Evolutionary conservation across 2,329 filamentous ascomycete species (phyloP).

Genomic region (Alternaria triticina): DNA sequence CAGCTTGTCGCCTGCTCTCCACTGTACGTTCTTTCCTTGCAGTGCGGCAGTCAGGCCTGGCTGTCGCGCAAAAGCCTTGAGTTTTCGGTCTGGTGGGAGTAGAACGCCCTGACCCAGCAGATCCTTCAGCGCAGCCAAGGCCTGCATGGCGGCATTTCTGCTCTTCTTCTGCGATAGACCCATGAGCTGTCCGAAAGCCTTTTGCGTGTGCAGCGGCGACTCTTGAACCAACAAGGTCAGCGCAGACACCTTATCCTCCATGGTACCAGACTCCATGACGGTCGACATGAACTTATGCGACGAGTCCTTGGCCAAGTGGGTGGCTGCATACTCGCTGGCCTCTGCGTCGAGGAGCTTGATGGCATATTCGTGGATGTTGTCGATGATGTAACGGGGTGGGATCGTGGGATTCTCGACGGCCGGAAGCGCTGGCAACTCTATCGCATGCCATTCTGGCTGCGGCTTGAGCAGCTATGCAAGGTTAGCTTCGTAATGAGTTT

Average conservation of each 20-base stretch:
- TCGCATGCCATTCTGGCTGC: slow-evolving; percentile 71
- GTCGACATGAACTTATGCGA: slow-evolving; percentile 96
- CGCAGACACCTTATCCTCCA: slow-evolving; percentile 96
- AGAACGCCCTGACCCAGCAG: slow-evolving; percentile 87
- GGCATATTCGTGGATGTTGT: slow-evolving; percentile 72
- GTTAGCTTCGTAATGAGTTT: slow-evolving; percentile 24
- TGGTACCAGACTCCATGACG: slow-evolving; percentile 94
- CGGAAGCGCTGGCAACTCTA: slow-evolving; percentile 61
- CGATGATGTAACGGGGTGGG: slow-evolving; percentile 60
- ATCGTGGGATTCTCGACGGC: slow-evolving; percentile 53
- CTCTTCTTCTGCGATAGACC: slow-evolving; percentile 89
- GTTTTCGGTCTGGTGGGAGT: slow-evolving; percentile 79
- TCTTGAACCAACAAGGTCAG: slow-evolving; percentile 94
- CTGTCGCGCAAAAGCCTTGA: slow-evolving; percentile 80
- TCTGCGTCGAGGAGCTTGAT: slow-evolving; percentile 78
- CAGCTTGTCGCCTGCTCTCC: slow-evolving; percentile 72
- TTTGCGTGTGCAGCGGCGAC: slow-evolving; percentile 90
- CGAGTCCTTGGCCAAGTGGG: slow-evolving; percentile 76
- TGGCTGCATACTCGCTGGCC: slow-evolving; percentile 74
- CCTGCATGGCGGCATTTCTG: slow-evolving; percentile 88
- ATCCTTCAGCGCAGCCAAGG: slow-evolving; percentile 93
- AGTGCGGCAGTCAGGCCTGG: slow-evolving; percentile 75
- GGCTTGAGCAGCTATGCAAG: slow-evolving; percentile 61
- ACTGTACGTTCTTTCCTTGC: slow-evolving; percentile 66
- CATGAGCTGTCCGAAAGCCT: slow-evolving; percentile 85